Evolutionary conservation across 2,329 filamentous ascomycete genomes (phyloP), one percentile per base, ranked within the genome.

Genomic region (Ramularia endophylla): DNA sequence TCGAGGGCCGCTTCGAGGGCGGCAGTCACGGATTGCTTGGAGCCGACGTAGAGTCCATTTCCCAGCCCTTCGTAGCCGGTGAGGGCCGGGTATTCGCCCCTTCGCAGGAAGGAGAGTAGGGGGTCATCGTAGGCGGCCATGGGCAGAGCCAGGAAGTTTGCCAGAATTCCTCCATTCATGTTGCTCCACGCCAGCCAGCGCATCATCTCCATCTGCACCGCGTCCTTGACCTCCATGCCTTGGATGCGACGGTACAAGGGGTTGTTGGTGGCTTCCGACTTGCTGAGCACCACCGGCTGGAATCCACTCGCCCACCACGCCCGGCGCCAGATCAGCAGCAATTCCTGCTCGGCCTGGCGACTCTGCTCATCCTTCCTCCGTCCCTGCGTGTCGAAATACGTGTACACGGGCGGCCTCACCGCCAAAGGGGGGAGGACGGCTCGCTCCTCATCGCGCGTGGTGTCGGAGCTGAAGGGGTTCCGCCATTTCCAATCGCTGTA

Each of bases 301-400:
- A 97, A 95, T 8, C 90, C 92, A 56, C 94, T 81, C 0, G 89
- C 87, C 86, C 87, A 97, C 88, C 90, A 97, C 2, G 90, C 89
- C 33, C 87, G 78, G 46, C 89, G 78, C 92, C 92, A 97, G 39
- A 85, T 83, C 43, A 94, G 69, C 36, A 97, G 73, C 44, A 97
- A 68, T 44, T 82, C 77, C 57, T 83, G 83, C 61, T 95, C 86
- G 3, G 86, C 85, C 45, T 84, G 77, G 53, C 77, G 77, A 37
- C 77, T 74, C 13, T 75, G 75, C 36, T 75, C 72, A 22, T 83
- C 75, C 62, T 82, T 82, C 18, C 50, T 42, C 55, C 73, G 72
- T 46, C 72, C 62, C 4, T 77, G 78, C 8, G 77, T 70, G 57
- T 95, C 87, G 62, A 94, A 95, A 65, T 90, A 97, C 50, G 88